Base-by-base conservation (phyloP, 2,329 filamentous ascomycete species). In the Aschersonia sp. region DNA sequence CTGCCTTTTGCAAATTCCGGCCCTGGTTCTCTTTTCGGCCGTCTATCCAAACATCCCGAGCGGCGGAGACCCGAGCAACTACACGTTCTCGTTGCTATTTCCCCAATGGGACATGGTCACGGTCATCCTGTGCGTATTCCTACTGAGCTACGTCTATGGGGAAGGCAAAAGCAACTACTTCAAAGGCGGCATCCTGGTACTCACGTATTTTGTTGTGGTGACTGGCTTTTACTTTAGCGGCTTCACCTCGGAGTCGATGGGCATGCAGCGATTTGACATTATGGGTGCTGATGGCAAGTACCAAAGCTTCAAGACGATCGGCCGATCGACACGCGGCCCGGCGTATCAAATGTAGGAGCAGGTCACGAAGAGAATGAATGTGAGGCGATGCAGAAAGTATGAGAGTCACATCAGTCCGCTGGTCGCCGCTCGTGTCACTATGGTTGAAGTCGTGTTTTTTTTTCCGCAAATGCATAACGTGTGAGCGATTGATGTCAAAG, bases 111-210 rank as follows among this genome's bases (percentile, higher is more conserved):
- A 98, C 63, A 94, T 98, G 87, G 83, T 97, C 9, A 95, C 87
- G 0, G 88, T 97, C 12, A 95, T 97, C 51, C 70, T 98, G 12
- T 96, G 91, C 59, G 89, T 98, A 20, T 95, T 98, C 70, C 70
- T 98, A 49, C 79, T 98, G 54, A 95, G 89, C 59, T 95, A 97
- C 71, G 91, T 98, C 73, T 94, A 97, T 58, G 87, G 91, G 46
- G 92, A 98, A 68, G 92, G 92, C 41, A 98, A 98, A 78, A 97
- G 89, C 72, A 98, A 98, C 66, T 98, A 98, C 67, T 98, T 98
- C 79, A 98, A 98, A 71, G 92, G 92, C 46, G 94, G 87, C 54
- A 96, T 97, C 56, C 73, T 98, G 47, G 80, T 97, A 53, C 71
- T 98, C 46, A 92, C 87, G 35, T 98, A 98, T 63, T 66, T 97